Percentiles rank a stretch among this genome's conserved stretches.
Conservation (phyloP, 345 rosid genomes). For the Euphorbia lathyris region DNA sequence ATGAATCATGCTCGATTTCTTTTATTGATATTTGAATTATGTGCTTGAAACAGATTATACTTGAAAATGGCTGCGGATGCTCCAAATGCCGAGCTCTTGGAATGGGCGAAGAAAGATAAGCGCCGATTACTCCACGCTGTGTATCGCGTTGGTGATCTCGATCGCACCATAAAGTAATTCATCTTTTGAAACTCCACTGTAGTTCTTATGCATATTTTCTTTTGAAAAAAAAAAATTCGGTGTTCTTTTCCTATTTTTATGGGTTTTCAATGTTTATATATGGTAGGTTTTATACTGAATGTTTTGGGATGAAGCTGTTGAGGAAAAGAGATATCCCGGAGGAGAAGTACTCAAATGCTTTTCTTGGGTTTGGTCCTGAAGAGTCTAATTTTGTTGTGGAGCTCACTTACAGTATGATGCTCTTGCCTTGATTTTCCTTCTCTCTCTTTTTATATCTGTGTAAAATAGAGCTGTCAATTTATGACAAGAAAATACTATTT, state of each 20-base stretch:
- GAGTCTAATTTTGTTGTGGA: conserved; percentile 74
- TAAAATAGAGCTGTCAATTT: too few relatives aligned
- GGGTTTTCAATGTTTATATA: not conserved
- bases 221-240: too few relatives aligned
- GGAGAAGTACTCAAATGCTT: conserved; percentile 91
- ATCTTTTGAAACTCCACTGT: not conserved
- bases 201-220: not conserved
- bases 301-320: conserved; percentile 87
- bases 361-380: conserved; percentile 89
- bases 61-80: conserved; percentile 41
- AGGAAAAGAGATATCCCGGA: conserved; percentile 89
- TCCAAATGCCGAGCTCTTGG: conserved; percentile 52
- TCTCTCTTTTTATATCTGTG: not conserved
- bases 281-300: conserved; percentile 77
- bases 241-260: not conserved
- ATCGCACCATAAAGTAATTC: conserved; percentile 69
- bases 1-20: not conserved
- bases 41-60: not conserved
- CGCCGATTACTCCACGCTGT: conserved; percentile 89
- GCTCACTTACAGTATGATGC: conserved; percentile 73
- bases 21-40: not conserved
- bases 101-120: conserved; percentile 88
- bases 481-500: too few relatives aligned
- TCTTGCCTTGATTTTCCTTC: not conserved
- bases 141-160: conserved; percentile 88